A percentile compares a stretch with the other conserved stretches of the same genome.
These are phyloP conservation scores for Achaetomium macrosporum DNA, from an alignment of 2,329 filamentous ascomycete genomes.

Conservation along the genomic window DNA sequence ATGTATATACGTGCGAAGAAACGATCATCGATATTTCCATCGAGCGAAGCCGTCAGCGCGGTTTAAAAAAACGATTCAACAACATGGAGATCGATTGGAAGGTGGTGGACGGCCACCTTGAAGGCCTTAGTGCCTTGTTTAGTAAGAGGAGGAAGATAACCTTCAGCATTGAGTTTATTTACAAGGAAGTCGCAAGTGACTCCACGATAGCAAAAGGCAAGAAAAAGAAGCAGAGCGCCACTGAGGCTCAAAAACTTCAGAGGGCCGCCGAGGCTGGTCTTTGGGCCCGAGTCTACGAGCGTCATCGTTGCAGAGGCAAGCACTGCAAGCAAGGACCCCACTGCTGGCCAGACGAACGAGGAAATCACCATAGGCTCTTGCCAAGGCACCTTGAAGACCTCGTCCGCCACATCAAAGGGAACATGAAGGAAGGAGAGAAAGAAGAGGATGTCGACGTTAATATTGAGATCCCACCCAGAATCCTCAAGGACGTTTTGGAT, in stretches of 20 bases:
- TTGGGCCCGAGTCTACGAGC: constrained; percentile 10
- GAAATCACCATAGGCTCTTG: not conserved
- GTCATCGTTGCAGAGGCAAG: not conserved
- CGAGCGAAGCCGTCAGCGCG: not conserved
- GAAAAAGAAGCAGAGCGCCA: constrained; percentile 7
- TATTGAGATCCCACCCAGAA: constrained; percentile 1
- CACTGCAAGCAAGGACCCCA: not conserved
- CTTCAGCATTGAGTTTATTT: constrained; percentile 5
- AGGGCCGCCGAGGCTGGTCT: constrained; percentile 9
- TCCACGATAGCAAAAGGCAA: constrained; percentile 3
- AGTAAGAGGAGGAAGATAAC: constrained; percentile 8
- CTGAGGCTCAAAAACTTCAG: constrained; percentile 7
- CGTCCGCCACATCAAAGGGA: not conserved
- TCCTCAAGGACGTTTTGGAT: constrained; percentile 1
- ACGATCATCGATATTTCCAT: not conserved
- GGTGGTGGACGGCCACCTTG: constrained; percentile 5
- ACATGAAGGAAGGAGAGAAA: constrained; percentile 1
- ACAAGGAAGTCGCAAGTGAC: constrained; percentile 3
- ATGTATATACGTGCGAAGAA: not conserved
- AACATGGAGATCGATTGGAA: constrained; percentile 1
- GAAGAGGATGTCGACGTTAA: not conserved
- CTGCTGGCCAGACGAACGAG: not conserved
- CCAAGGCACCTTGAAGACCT: not conserved
- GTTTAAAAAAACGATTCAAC: not conserved
- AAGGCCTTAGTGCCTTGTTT: constrained; percentile 9